phyloP scores from a whole-genome alignment of 352 stramenopile species.

The Globisporangium yorkense region DNA sequence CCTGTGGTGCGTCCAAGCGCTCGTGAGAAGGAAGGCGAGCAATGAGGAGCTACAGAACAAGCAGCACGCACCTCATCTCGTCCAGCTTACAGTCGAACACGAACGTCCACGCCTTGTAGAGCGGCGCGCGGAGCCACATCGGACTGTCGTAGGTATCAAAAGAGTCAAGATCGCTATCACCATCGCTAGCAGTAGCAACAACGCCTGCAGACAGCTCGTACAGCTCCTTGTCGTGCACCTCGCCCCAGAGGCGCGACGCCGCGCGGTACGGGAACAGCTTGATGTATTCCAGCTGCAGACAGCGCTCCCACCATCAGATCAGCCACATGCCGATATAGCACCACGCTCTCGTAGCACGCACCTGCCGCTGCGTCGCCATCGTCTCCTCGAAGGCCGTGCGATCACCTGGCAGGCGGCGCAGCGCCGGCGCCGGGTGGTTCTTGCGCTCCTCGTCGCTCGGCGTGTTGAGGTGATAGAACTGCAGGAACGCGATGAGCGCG shows the following conservation, averaged over 20 bases:
- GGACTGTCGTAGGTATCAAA: constrained; percentile 22
- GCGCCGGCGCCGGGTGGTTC: constrained; percentile 36
- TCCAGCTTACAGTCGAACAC: constrained; percentile 81
- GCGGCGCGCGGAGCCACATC: constrained; percentile 51
- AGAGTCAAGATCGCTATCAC: not conserved
- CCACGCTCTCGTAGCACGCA: not conserved
- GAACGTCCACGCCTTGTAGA: constrained; percentile 82
- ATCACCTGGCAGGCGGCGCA: constrained; percentile 43
- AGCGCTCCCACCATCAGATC: too few species aligned
- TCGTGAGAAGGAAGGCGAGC: too few species aligned
- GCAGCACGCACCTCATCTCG: constrained; percentile 49
- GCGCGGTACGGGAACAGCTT: constrained; percentile 78
- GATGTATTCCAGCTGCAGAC: constrained; percentile 46
- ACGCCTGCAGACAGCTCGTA: constrained; percentile 20
- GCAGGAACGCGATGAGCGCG: constrained; percentile 60
- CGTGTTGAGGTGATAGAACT: constrained; percentile 65
- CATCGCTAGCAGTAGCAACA: not conserved
- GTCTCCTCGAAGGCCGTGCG: constrained; percentile 54
- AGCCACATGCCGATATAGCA: not conserved
- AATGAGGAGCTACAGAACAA: not conserved
- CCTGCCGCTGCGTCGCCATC: constrained; percentile 65
- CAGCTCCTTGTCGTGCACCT: constrained; percentile 77
- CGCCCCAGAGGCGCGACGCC: constrained; percentile 68
- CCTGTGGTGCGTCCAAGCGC: constrained; percentile 5
- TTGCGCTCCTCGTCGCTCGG: constrained; percentile 62